Base-by-base conservation (phyloP, 1,139 yeast species). In the Hyphopichia wangnamkhiaoensis region DNA sequence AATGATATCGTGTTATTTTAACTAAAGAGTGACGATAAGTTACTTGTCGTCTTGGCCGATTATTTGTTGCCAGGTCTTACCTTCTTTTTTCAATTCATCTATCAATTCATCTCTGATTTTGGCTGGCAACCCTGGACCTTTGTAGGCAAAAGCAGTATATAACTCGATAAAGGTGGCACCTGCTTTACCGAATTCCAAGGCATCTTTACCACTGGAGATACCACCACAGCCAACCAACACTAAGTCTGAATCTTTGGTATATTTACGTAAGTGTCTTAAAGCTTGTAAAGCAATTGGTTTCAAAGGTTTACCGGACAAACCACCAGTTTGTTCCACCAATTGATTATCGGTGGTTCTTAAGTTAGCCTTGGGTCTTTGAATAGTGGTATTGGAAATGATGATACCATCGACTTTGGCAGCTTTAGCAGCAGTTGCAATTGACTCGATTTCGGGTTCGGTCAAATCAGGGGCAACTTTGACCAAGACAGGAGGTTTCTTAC, bases 221-320 rank as follows among this genome's bases (percentile, higher is more conserved):
- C 98, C 98, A 40, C 98, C 98, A 63, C 97, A 90, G 19, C 98
- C 98, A 48, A 91, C 78, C 36, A 91, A 74, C 1, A 90, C 88
- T 46, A 90, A 64, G 38, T 77, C 69, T 7, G 82, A 73, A 45
- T 80, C 88, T 52, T 89, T 88, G 35, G 95, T 79, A 57, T 86
- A 75, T 55, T 85, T 82, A 42, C 91, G 79, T 51, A 93, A 79
- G 2, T 78, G 64, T 46, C 71, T 74, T 52, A 91, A 72, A 0
- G 96, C 95, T 47, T 78, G 65, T 43, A 91, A 68, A 1, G 96
- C 73, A 43, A 79, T 72, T 33, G 91, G 93, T 62, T 91, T 91
- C 44, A 91, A 73, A n/a, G 98, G 98, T 42, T 78, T 77, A 18
- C 98, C 98, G 1, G 96, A 87, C 31, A 91, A 74, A 0, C 98